Evolutionary conservation across 345 rosid genomes (phyloP), one percentile per base, ranked within the genome.

Genomic region (Dovyalis caffra): DNA sequence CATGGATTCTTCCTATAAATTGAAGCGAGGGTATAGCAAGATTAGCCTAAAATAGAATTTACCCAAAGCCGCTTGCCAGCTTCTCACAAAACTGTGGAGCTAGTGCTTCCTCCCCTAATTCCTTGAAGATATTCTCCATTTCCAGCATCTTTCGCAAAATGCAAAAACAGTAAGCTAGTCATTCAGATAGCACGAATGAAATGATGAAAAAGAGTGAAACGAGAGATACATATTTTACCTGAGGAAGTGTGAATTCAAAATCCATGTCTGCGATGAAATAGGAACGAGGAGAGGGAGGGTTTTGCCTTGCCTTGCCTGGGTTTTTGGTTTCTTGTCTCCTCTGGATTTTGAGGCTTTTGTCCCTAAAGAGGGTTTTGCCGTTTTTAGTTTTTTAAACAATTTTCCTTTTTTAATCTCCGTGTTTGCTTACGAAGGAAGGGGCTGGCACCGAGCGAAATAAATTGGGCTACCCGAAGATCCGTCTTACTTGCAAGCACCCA

Each of bases 61-160:
- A 92, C 97, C 89, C 89, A 83, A 90, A 92, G 72, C 73, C 82
- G 47, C 83, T 77, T 34, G 98, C 97, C 79, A 93, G 88, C 15
- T 79, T 77, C 69, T 84, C 80, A 76, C 97, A 93, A 32, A 87
- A 86, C 51, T 90, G 92, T 20, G 61, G 82, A 60, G 75, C 76
- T 77, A 89, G 72, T 43, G 90, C 69, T 47, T 82, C 86, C 65
- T 86, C 85, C 65, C 93, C 89, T 47, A 84, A 78, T 66, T 88
- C 90, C 86, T 88, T 91, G 75, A 83, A 89, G n/a, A 81, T 83
- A 74, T 64, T 87, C 86, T 91, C 90, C 93, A 93, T 79, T 73
- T 93, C 92, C 77, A 86, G 80, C 69, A 93, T 83, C 98, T 91
- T 53, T 62, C 58, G 38, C 29, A 11, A 63, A 64, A 80, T 29